A percentile compares a stretch with the other conserved stretches of the same genome.
Evolutionary conservation across 1,284 basidiomycete species (phyloP).

Genomic region (Puccinia hordei): DNA sequence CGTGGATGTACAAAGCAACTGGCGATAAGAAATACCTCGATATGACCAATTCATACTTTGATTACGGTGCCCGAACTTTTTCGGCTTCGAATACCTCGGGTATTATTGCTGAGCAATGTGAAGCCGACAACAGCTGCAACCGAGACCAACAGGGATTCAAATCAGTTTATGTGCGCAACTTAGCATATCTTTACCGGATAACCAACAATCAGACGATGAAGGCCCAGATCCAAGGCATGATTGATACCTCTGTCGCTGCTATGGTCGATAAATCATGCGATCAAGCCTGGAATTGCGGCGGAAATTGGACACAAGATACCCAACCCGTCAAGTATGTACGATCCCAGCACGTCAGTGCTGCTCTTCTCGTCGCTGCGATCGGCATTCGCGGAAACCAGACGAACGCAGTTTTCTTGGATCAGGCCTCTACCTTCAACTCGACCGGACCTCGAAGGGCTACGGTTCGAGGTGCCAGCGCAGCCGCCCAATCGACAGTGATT

Average conservation of each 20-base stretch:
- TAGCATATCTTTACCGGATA: constrained; percentile 44
- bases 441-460: background rate
- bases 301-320: constrained; percentile 47
- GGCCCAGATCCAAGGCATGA: constrained; percentile 26
- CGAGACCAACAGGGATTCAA: constrained; percentile 50
- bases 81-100: constrained; percentile 25
- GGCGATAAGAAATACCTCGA: constrained; percentile 33
- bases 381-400: constrained; percentile 28
- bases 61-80: constrained; percentile 23
- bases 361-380: constrained; percentile 40
- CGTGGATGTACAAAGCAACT: constrained; percentile 45
- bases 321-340: constrained; percentile 50
- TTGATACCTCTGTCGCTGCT: constrained; percentile 30
- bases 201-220: constrained; percentile 35
- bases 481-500: background rate
- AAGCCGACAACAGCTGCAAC: constrained; percentile 33
- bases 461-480: background rate
- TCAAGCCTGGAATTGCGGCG: constrained; percentile 44
- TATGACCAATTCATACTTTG: constrained; percentile 29
- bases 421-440: background rate
- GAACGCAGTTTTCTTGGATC: background rate
- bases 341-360: constrained; percentile 44
- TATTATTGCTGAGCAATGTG: constrained; percentile 40
- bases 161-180: constrained; percentile 40
- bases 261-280: constrained; percentile 44